Evolutionary conservation across 2,329 filamentous ascomycete genomes (phyloP).

Genomic region (Fusarium brachygibbosum): DNA sequence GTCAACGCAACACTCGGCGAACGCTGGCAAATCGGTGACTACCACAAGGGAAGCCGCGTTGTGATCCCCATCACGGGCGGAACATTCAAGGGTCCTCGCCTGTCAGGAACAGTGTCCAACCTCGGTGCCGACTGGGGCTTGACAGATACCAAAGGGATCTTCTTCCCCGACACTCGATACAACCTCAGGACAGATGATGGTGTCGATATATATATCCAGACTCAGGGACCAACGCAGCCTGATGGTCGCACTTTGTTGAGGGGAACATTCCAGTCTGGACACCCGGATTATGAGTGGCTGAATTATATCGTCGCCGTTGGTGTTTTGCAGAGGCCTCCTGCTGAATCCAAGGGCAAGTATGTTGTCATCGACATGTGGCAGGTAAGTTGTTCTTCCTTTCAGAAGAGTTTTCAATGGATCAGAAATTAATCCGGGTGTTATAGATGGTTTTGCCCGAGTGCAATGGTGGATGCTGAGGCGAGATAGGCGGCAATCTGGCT

Average conservation of each 20-base stretch:
- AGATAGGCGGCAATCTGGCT: not conserved
- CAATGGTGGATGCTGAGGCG: conserved; percentile 13
- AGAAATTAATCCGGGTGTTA: not conserved
- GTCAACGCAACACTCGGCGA: conserved; percentile 42
- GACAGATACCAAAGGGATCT: conserved; percentile 53
- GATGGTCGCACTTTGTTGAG: conserved; percentile 48
- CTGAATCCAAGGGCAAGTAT: conserved; percentile 36
- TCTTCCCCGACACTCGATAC: conserved; percentile 57
- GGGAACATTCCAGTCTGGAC: conserved; percentile 54
- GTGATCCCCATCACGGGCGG: conserved; percentile 55
- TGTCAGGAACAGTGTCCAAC: conserved; percentile 50
- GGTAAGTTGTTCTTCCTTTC: conserved; percentile 19
- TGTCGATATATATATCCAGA: conserved; percentile 55
- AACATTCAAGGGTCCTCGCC: conserved; percentile 53
- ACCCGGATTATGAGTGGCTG: conserved; percentile 55
- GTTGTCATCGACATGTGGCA: conserved; percentile 48
- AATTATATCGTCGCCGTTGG: conserved; percentile 53
- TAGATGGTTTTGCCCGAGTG: conserved; percentile 35
- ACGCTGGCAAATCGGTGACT: conserved; percentile 44
- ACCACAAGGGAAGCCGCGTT: conserved; percentile 41
- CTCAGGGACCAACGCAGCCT: conserved; percentile 54
- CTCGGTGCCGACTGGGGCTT: conserved; percentile 57
- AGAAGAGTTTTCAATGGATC: rapidly evolving
- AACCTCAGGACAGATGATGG: conserved; percentile 57
- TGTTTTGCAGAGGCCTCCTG: conserved; percentile 26